Evolutionary conservation across 164 flowering plant species (phyloP).

Genomic region (Umbilicus rupestris): DNA sequence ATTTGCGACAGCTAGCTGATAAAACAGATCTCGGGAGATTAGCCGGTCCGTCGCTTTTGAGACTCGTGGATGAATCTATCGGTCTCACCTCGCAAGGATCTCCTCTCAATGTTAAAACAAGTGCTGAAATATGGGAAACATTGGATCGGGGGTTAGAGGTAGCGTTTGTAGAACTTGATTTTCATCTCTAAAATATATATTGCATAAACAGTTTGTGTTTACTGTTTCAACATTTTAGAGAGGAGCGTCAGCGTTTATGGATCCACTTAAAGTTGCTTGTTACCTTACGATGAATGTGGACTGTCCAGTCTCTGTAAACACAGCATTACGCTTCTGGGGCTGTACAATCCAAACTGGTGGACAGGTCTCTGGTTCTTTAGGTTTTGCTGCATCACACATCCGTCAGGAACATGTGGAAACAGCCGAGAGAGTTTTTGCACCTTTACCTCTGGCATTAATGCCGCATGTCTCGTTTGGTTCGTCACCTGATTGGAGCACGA

Average conservation of each 20-base stretch:
- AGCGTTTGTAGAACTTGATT: neutral
- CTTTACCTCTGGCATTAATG: slow-evolving; percentile 51
- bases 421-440: slow-evolving; percentile 37
- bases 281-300: slow-evolving; percentile 57
- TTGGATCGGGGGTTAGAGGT: slow-evolving; percentile 62
- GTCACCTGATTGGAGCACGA: slow-evolving; percentile 45
- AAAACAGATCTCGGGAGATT: slow-evolving; percentile 85
- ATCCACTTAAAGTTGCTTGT: slow-evolving; percentile 55
- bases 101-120: slow-evolving; percentile 35
- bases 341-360: slow-evolving; percentile 86
- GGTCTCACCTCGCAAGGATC: slow-evolving; percentile 27
- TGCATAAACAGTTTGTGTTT: neutral
- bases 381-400: slow-evolving; percentile 24
- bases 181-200: neutral
- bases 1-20: slow-evolving; percentile 64
- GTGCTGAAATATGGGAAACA: slow-evolving; percentile 69
- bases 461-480: slow-evolving; percentile 36
- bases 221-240: slow-evolving; percentile 25
- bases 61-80: slow-evolving; percentile 63
- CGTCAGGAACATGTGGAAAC: slow-evolving; percentile 18
- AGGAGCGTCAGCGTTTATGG: slow-evolving; percentile 50
- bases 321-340: slow-evolving; percentile 85
- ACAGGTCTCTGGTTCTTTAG: slow-evolving; percentile 65
- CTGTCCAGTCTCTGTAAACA: slow-evolving; percentile 32
- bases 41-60: slow-evolving; percentile 69